Base-by-base conservation (phyloP, 2,329 filamentous ascomycete genomes). In the Zymoseptoria passerinii region DNA sequence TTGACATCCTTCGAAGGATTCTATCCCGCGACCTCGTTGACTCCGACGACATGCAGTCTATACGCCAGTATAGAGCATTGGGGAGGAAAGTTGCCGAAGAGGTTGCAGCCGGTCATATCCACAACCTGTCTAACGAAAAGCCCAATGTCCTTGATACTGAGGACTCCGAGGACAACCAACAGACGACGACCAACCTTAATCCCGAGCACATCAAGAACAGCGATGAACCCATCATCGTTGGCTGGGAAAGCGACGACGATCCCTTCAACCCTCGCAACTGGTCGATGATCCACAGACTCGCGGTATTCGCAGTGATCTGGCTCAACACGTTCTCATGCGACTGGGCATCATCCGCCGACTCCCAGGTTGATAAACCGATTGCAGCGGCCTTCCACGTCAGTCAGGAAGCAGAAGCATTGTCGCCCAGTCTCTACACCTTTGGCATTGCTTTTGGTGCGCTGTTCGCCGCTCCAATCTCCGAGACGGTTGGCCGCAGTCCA, bases 341-440 rank as follows among this genome's bases (percentile, higher is more conserved):
- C 54, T 66, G 63, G 61, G 63, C 58, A 13, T 61, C 58, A 10
- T 59, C 61, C 13, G 63, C 60, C 8, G 65, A 67, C 55, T 61
- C 61, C 2, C 62, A 64, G 49, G 58, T 56, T 18, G 58, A 57
- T 6, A 28, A 49, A 6, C 54, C 20, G 16, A 63, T 60, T 9
- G 57, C 61, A 4, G 20, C 53, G 18, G 55, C 54, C 3, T 66
- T 67, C 48, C 63, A 65, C 50, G 61, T 66, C 19, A 61, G 61
- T 54, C 57, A 64, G 56, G 63, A 65, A 52, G 62, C 63, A 13
- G 66, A 66, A 52, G 61, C 65, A 5, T 55, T 69, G 8, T 66
- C 63, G n/a, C 64, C 75, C 51, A 75, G 72, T 63, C 67, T 79
- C 62, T 77, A 78, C 57, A 68, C 80, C 6, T 71, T 80, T 28